Evolutionary conservation across 345 rosid genomes (phyloP).

Genomic region (Acer campestre): DNA sequence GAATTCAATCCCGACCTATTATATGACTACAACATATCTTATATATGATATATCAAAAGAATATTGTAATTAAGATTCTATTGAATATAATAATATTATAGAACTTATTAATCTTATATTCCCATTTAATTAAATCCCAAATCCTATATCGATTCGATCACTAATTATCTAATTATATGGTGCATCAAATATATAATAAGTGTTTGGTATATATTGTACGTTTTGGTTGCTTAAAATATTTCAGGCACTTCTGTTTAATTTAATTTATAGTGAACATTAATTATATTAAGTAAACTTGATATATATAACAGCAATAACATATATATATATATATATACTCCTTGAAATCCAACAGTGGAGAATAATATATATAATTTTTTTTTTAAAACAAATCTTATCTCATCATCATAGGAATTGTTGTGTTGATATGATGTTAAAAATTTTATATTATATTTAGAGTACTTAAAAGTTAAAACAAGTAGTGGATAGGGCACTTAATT

Average conservation of each 20-base stretch:
- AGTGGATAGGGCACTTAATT: conserved; percentile 33
- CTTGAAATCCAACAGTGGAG: conserved; percentile 8
- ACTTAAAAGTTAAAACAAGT: background rate
- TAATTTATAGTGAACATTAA: background rate
- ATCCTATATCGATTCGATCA: background rate
- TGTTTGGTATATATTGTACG: too few relatives aligned
- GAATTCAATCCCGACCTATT: background rate
- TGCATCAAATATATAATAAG: background rate
- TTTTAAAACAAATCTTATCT: conserved; percentile 4
- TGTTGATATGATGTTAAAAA: conserved; percentile 11
- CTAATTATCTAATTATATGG: background rate
- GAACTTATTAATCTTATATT: background rate
- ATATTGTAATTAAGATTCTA: background rate
- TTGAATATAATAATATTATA: too few relatives aligned
- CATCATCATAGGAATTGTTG: conserved; percentile 21
- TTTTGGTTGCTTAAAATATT: background rate
- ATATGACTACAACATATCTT: too few relatives aligned
- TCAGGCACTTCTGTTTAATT: background rate
- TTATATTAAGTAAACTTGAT: background rate
- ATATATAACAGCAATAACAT: too few relatives aligned
- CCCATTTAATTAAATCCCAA: background rate
- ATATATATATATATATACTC: too few relatives aligned
- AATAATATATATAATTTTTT: conserved; percentile 3
- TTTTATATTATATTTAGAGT: background rate
- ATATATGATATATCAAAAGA: too few relatives aligned